Evolutionary conservation across 2,329 filamentous ascomycete genomes (phyloP).

Genomic region (Dactylonectria macrodidyma): DNA sequence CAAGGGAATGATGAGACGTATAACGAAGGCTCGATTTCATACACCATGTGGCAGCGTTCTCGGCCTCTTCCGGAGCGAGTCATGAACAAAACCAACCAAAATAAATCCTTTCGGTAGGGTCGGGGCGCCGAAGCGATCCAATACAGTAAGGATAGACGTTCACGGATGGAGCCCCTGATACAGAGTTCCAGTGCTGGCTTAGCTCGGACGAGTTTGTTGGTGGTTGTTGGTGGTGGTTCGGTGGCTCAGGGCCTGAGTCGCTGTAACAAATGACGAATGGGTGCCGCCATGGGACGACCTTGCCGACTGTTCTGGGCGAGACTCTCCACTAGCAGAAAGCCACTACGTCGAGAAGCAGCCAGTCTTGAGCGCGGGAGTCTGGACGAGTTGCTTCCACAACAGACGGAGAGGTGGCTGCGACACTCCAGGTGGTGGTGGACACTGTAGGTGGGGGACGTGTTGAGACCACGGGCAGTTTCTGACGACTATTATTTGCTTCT

Average conservation of each 20-base stretch:
- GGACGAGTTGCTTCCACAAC: neutral
- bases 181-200: neutral
- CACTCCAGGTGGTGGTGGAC: neutral
- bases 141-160: conserved; percentile 7
- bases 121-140: conserved; percentile 9
- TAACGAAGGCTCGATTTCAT: neutral
- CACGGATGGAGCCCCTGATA: neutral
- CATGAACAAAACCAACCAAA: conserved; percentile 6
- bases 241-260: conserved; percentile 2
- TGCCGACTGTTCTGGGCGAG: conserved; percentile 14
- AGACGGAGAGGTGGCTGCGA: conserved; percentile 6
- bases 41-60: neutral
- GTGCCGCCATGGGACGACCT: conserved; percentile 18
- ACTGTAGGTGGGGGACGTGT: neutral
- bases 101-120: conserved; percentile 2
- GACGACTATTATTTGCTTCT: conserved; percentile 18
- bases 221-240: conserved; percentile 14
- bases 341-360: conserved; percentile 2
- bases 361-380: neutral
- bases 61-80: conserved; percentile 12
- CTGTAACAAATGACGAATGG: conserved; percentile 13
- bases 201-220: neutral
- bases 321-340: conserved; percentile 21
- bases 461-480: neutral
- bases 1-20: conserved; percentile 14